phyloP scores from a whole-genome alignment of 2,329 filamentous ascomycete species.

The Alternaria novae-zelandiae region DNA sequence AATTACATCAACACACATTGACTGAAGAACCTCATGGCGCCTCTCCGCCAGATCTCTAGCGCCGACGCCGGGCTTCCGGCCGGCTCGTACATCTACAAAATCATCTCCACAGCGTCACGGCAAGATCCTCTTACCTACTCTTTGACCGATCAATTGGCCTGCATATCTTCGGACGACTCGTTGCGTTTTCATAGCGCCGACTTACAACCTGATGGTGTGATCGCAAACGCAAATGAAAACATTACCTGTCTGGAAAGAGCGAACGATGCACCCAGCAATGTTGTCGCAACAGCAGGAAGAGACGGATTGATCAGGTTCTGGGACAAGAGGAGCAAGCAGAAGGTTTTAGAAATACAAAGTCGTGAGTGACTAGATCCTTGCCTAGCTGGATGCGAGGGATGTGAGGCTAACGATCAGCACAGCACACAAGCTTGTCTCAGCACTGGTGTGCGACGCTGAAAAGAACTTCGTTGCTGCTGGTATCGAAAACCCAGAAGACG shows the following conservation, averaged over 20 bases:
- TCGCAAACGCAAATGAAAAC: constrained; percentile 65
- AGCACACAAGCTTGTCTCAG: constrained; percentile 64
- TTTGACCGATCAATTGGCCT: constrained; percentile 55
- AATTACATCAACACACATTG: not conserved
- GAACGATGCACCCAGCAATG: constrained; percentile 56
- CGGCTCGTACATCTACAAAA: constrained; percentile 49
- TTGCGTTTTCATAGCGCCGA: constrained; percentile 68
- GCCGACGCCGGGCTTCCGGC: constrained; percentile 37
- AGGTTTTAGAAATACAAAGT: constrained; percentile 46
- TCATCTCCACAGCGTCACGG: constrained; percentile 42
- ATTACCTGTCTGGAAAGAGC: constrained; percentile 68
- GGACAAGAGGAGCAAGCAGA: constrained; percentile 66
- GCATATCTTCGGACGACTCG: constrained; percentile 74
- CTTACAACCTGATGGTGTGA: constrained; percentile 56
- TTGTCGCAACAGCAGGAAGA: constrained; percentile 73
- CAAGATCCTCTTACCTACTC: constrained; percentile 40
- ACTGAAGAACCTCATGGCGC: constrained; percentile 20
- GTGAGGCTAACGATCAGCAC: constrained; percentile 27
- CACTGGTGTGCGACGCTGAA: constrained; percentile 65
- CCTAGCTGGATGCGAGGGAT: not conserved
- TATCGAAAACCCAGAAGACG: constrained; percentile 69
- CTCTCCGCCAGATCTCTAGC: constrained; percentile 21
- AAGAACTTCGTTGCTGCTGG: constrained; percentile 71
- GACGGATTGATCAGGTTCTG: constrained; percentile 71
- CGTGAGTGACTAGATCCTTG: constrained; percentile 27